Evolutionary conservation across 495 filamentous ascomycete genomes (phyloP).

Genomic region (Aspergillus heteromorphus): DNA sequence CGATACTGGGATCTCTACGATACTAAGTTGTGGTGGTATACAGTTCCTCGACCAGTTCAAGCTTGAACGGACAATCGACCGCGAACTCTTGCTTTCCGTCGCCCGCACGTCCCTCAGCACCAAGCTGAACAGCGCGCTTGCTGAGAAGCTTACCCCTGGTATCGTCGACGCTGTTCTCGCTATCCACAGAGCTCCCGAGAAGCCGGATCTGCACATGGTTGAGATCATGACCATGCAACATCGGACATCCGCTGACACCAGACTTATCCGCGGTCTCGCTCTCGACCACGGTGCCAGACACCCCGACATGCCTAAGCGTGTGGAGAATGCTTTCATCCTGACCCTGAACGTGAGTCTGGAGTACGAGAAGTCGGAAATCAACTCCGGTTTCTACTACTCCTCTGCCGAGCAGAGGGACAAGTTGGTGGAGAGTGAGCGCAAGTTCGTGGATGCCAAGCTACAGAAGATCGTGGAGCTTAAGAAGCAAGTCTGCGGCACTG

Average conservation of each 20-base stretch:
- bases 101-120: conserved; percentile 92
- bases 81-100: conserved; percentile 89
- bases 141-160: conserved; percentile 82
- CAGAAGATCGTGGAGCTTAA: conserved; percentile 98
- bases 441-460: conserved; percentile 94
- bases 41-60: conserved; percentile 96
- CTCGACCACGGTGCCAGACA: conserved; percentile 95
- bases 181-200: conserved; percentile 83
- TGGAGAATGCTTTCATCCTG: conserved; percentile 93
- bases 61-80: conserved; percentile 75
- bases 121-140: conserved; percentile 82
- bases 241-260: conserved; percentile 90
- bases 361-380: conserved; percentile 99
- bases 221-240: conserved; percentile 99
- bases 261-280: conserved; percentile 87
- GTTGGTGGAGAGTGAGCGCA: conserved; percentile 92
- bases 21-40: conserved; percentile 10
- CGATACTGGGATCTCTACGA: not conserved
- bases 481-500: conserved; percentile 93
- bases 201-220: conserved; percentile 97
- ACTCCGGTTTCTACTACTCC: conserved; percentile 98
- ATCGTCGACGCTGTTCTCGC: conserved; percentile 95
- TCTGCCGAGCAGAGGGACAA: conserved; percentile 95
- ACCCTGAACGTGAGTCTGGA: conserved; percentile 95
- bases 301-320: conserved; percentile 94